Base-by-base conservation (phyloP, 805 yeast species). In the Suhomyces emberorum region DNA sequence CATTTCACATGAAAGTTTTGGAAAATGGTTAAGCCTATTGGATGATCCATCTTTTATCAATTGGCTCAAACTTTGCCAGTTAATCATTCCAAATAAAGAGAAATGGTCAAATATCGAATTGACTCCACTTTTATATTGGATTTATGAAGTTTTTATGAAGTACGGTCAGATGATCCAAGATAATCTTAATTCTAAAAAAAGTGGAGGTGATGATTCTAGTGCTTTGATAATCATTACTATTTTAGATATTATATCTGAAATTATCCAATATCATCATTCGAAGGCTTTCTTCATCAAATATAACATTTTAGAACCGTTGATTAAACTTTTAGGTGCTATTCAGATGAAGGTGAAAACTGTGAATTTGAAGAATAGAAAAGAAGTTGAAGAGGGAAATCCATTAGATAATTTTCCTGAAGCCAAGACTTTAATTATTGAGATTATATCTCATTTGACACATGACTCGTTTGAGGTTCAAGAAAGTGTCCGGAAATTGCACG, bases 391-490 rank as follows among this genome's bases (percentile, higher is more conserved):
- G 9, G n/a, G 25, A 7, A 21, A 20, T 9, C 32, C 27, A 0
- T n/a, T 28, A n/a, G 23, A 25, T 15, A 21, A 34, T 15, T 45
- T 34, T 42, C 93, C 95, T 0, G 73, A 77, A 28, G 70, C 79
- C 9, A 86, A 87, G 49, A 72, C 82, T 1, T 61, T 83, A 15
- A 60, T 83, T 8, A 73, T 88, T 18, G 89, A 84, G 47, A 69
- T 82, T 0, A 56, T 89, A 8, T 72, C 88, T 0, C 70, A 73
- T 32, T 54, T 88, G 31, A 69, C 75, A 0, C 72, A 72, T 44
- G 63, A 72, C 0, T 72, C 79, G 30, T 63, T 57, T 30, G 65
- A 64, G 4, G 73, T 77, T 4, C 96, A 91, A 54, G 91, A 89
- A 38, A 54, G 61, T 28, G 65, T 85, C 23, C 65, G 97, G 31